These are phyloP conservation scores for Glebionis coronaria DNA, from an alignment of 129 eudicot genomes.

Conservation along the genomic window DNA sequence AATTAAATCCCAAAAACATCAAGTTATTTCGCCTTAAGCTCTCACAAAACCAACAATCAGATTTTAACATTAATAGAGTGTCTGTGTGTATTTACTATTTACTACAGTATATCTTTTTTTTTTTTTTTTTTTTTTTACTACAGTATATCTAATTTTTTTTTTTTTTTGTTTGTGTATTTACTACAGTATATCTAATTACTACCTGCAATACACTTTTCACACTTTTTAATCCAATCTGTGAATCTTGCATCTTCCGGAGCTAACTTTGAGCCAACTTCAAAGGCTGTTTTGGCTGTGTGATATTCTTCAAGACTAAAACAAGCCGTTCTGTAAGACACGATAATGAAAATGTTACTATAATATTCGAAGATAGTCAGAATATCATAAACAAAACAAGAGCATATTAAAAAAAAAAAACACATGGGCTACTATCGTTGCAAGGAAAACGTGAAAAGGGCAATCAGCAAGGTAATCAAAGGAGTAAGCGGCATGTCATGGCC, in stretches of 20 bases:
- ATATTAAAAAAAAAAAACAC: background rate
- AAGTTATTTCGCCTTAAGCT: too few species aligned
- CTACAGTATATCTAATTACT: too few species aligned
- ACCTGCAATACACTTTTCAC: slow-evolving; percentile 86
- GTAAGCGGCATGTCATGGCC: too few species aligned
- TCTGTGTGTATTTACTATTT: slow-evolving; percentile 23
- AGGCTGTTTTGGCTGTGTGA: slow-evolving; percentile 82
- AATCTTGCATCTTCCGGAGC: slow-evolving; percentile 75
- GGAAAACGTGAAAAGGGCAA: too few species aligned
- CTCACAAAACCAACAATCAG: background rate
- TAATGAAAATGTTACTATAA: background rate
- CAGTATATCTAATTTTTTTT: too few species aligned
- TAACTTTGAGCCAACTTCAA: slow-evolving; percentile 67
- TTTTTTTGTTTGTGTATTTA: too few species aligned
- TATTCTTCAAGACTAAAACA: slow-evolving; percentile 90
- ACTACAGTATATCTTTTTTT: too few species aligned
- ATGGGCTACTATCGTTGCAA: background rate
- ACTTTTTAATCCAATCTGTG: slow-evolving; percentile 69
- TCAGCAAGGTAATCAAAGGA: too few species aligned
- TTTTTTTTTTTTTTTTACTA: too few species aligned
- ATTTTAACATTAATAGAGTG: background rate
- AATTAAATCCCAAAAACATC: too few species aligned
- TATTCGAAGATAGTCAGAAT: too few species aligned
- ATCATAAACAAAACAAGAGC: too few species aligned
- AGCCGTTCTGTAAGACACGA: slow-evolving; percentile 48